These are phyloP conservation scores for Diutina scorzettiae DNA, from an alignment of 1,139 yeast genomes.

Conservation along the genomic window DNA sequence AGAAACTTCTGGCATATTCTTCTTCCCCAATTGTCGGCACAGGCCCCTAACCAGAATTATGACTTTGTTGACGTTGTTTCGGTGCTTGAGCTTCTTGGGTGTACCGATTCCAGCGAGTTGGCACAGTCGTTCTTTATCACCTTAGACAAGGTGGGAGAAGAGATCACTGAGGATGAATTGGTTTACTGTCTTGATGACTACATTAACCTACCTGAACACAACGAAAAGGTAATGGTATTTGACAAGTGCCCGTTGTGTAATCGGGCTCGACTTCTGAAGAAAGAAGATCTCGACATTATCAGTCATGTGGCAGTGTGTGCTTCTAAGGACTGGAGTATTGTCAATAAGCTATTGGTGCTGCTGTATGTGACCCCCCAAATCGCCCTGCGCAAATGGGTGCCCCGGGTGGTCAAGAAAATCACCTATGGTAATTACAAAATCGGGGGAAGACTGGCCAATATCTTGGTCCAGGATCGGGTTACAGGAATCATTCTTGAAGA, in stretches of 20 bases:
- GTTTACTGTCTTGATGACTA: slow-evolving; percentile 40
- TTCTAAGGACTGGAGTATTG: slow-evolving; percentile 64
- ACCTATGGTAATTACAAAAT: slow-evolving; percentile 81
- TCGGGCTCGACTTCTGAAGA: slow-evolving; percentile 43
- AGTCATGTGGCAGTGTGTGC: slow-evolving; percentile 86
- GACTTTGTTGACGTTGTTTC: slow-evolving; percentile 46
- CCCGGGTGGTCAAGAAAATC: slow-evolving; percentile 67
- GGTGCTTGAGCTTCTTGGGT: slow-evolving; percentile 52
- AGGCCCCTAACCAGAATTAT: slow-evolving; percentile 22
- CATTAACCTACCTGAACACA: slow-evolving; percentile 14
- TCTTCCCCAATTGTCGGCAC: slow-evolving; percentile 39
- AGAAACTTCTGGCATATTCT: slow-evolving; percentile 61
- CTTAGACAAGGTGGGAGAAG: slow-evolving; percentile 38
- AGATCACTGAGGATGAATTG: slow-evolving; percentile 43
- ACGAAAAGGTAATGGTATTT: slow-evolving; percentile 40
- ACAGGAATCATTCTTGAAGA: slow-evolving; percentile 87
- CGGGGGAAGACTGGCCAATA: slow-evolving; percentile 85
- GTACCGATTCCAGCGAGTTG: slow-evolving; percentile 38
- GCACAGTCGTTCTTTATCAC: slow-evolving; percentile 32
- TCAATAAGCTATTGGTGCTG: slow-evolving; percentile 51
- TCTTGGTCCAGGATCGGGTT: slow-evolving; percentile 80
- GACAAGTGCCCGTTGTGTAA: slow-evolving; percentile 72
- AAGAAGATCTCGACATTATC: slow-evolving; percentile 54
- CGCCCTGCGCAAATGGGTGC: slow-evolving; percentile 84
- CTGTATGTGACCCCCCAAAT: slow-evolving; percentile 69